Base-by-base conservation (phyloP, 75 land plant species). In the Adiantum capillusveneris region DNA sequence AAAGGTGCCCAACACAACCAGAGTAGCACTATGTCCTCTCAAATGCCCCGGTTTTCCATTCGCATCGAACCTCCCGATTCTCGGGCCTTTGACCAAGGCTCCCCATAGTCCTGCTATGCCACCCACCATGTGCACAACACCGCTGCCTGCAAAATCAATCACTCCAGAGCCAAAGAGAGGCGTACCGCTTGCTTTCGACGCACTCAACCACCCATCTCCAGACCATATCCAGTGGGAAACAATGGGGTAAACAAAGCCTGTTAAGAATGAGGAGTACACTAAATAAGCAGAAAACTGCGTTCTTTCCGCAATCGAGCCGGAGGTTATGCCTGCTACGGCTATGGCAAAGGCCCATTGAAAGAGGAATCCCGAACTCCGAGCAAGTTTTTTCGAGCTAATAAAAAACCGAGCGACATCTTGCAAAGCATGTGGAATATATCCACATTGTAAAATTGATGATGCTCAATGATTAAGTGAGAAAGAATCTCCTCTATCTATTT, bases 301-400 rank as follows among this genome's bases (percentile, higher is more conserved):
- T 31, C 88, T 57, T 53, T 83, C 86, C 12, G 86, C 86, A 6
- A 83, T 83, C 43, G 86, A 83, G 13, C 86, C 86, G 34, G 67
- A 59, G 44, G 86, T 83, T 52, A 83, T 83, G 11, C 86, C 86
- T 0, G 86, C 86, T 18, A 80, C 86, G 13, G 86, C 86, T 44
- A 83, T 83, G 25, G 86, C 83, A 50, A 83, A 83, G 0, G 86
- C 83, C 86, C 86, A 83, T 62, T 86, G 90, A 59, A 72, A 86
- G 25, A 86, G 70, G 66, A 86, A 84, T n/a, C n/a, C n/a, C n/a
- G n/a, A n/a, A n/a, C n/a, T n/a, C n/a, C n/a, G n/a, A n/a, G n/a
- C n/a, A n/a, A n/a, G n/a, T n/a, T n/a, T n/a, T n/a, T n/a, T n/a
- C n/a, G n/a, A n/a, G n/a, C n/a, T n/a, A n/a, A n/a, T n/a, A n/a